phyloP scores from a whole-genome alignment of 148 eudicot species.

The Silene conica region DNA sequence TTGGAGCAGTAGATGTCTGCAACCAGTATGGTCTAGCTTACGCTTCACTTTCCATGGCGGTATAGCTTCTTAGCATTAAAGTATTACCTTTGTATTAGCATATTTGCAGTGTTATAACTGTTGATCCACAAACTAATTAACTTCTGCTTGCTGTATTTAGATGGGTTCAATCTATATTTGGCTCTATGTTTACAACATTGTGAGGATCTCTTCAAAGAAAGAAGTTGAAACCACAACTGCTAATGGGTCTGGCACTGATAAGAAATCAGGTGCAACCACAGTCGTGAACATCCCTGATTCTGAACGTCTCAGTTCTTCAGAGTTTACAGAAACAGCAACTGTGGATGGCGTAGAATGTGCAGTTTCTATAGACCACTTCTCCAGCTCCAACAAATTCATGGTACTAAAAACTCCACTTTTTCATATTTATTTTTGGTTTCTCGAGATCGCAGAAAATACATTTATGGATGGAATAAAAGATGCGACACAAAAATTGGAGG shows the following conservation, averaged over 20 bases:
- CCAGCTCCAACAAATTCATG: neutral
- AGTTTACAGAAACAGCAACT: neutral
- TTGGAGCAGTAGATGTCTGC: slow-evolving; percentile 13
- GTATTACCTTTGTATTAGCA: neutral
- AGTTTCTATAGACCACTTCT: neutral
- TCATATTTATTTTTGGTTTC: neutral
- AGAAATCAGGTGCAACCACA: neutral
- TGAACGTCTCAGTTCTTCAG: slow-evolving; percentile 2
- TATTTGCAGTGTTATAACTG: neutral
- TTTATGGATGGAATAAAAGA: too few species aligned
- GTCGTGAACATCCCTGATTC: neutral
- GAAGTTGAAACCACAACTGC: neutral
- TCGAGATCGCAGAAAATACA: neutral
- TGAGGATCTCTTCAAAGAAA: slow-evolving; percentile 38
- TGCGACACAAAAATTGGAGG: too few species aligned
- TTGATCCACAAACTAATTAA: neutral
- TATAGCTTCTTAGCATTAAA: neutral
- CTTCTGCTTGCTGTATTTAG: slow-evolving; percentile 27
- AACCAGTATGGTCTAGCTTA: slow-evolving; percentile 13
- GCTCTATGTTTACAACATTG: slow-evolving; percentile 74
- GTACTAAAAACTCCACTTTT: neutral
- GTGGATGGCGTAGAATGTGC: neutral
- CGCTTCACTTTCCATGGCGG: slow-evolving; percentile 19
- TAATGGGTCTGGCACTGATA: neutral
- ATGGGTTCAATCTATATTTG: slow-evolving; percentile 66